A percentile compares a stretch with the other conserved stretches of the same genome.
phyloP scores from a whole-genome alignment of 2,329 filamentous ascomycete genomes.

The Pseudocercospora musae region DNA sequence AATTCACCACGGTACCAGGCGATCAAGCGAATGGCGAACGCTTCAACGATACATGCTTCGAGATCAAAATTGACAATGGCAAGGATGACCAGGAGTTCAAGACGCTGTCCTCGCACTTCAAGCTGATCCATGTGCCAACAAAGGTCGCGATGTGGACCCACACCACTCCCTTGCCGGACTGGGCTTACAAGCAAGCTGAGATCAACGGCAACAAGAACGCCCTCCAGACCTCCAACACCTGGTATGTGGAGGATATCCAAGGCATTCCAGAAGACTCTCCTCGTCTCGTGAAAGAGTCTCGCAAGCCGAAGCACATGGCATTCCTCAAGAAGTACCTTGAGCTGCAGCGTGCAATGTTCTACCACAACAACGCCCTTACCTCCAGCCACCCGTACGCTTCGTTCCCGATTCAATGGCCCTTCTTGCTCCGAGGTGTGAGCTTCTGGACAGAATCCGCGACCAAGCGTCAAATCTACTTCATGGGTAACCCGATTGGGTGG shows the following conservation, averaged over 20 bases:
- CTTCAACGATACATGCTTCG: slow-evolving; percentile 86
- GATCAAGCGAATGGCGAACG: slow-evolving; percentile 72
- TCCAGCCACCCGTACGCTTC: slow-evolving; percentile 96
- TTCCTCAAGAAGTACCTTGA: slow-evolving; percentile 96
- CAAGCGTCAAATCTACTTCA: slow-evolving; percentile 95
- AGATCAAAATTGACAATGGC: slow-evolving; percentile 83
- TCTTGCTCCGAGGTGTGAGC: slow-evolving; percentile 92
- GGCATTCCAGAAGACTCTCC: slow-evolving; percentile 68
- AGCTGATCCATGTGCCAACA: slow-evolving; percentile 88
- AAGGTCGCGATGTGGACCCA: slow-evolving; percentile 99
- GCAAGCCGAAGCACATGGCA: slow-evolving; percentile 75
- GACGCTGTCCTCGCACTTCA: slow-evolving; percentile 89
- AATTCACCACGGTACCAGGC: slow-evolving; percentile 79
- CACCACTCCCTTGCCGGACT: slow-evolving; percentile 89
- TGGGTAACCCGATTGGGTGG: slow-evolving; percentile 96
- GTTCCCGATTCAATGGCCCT: slow-evolving; percentile 95
- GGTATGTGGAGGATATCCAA: slow-evolving; percentile 90
- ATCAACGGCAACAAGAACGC: slow-evolving; percentile 99
- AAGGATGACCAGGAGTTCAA: slow-evolving; percentile 82
- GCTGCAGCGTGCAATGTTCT: slow-evolving; percentile 97
- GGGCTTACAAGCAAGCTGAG: slow-evolving; percentile 95
- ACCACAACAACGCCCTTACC: slow-evolving; percentile 97
- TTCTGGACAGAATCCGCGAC: slow-evolving; percentile 99
- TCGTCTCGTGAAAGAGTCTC: slow-evolving; percentile 71
- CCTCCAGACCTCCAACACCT: slow-evolving; percentile 83